Conservation (phyloP, 2,329 filamentous ascomycete genomes). For the Cladosporium sp. region DNA sequence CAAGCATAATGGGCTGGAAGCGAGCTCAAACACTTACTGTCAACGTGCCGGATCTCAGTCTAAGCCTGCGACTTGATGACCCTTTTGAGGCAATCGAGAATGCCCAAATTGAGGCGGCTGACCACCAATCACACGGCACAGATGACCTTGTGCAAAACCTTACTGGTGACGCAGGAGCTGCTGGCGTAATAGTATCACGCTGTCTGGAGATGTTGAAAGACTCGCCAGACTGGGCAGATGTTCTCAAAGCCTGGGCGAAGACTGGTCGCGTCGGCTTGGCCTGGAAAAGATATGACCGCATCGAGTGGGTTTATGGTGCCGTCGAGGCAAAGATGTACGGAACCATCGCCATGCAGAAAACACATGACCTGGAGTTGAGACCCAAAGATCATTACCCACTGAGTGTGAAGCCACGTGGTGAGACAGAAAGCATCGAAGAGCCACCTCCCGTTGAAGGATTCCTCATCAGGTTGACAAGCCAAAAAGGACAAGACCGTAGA, state of each 20-base stretch:
- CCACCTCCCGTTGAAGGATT: conserved; percentile 64
- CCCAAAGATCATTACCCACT: conserved; percentile 63
- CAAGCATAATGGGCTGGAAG: conserved; percentile 56
- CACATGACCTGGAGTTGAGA: conserved; percentile 62
- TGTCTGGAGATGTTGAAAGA: conserved; percentile 57
- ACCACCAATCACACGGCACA: conserved; percentile 34
- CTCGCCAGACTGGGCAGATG: conserved; percentile 55
- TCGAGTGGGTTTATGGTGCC: conserved; percentile 64
- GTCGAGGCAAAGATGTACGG: conserved; percentile 68
- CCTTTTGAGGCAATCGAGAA: conserved; percentile 53
- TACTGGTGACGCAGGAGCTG: conserved; percentile 52
- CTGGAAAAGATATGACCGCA: conserved; percentile 65
- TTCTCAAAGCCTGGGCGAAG: conserved; percentile 56
- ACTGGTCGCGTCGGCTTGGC: conserved; percentile 59
- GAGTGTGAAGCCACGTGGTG: conserved; percentile 38
- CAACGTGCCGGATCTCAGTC: conserved; percentile 59
- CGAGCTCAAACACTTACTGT: conserved; percentile 55
- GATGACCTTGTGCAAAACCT: conserved; percentile 40
- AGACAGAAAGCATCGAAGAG: conserved; percentile 52
- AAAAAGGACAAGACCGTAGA: conserved; percentile 55
- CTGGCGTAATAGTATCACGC: conserved; percentile 51
- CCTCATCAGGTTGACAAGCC: conserved; percentile 60
- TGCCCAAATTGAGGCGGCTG: conserved; percentile 37
- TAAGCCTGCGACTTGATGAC: conserved; percentile 55
- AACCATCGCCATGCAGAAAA: conserved; percentile 61